These are phyloP conservation scores for Pseudogymnoascus destructans DNA, from an alignment of 2,329 filamentous ascomycete species.

Conservation along the genomic window DNA sequence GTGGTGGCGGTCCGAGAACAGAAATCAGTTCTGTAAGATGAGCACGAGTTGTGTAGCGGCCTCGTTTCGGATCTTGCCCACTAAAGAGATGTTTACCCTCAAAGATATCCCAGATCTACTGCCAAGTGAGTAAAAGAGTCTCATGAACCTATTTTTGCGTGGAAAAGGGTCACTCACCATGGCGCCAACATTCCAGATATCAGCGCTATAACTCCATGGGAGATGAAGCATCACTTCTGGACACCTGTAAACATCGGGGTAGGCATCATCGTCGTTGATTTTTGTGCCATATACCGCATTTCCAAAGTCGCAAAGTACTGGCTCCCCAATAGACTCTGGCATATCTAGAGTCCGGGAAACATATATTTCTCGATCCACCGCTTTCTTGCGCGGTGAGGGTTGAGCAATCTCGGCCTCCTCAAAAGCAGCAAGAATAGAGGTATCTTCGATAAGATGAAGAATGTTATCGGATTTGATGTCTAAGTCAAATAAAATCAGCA, in stretches of 20 bases:
- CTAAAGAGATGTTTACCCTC: slow-evolving; percentile 16
- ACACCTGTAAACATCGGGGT: slow-evolving; percentile 30
- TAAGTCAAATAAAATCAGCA: slow-evolving; percentile 17
- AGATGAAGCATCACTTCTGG: slow-evolving; percentile 34
- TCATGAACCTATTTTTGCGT: too few species aligned
- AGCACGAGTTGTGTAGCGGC: slow-evolving; percentile 14
- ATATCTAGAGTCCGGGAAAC: slow-evolving; percentile 29
- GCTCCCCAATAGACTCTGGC: slow-evolving; percentile 24
- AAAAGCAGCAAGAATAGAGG: slow-evolving; percentile 28
- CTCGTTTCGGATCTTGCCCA: slow-evolving; percentile 12
- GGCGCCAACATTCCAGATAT: slow-evolving; percentile 21
- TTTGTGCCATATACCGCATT: slow-evolving; percentile 29
- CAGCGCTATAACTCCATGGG: slow-evolving; percentile 17
- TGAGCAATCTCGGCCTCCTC: slow-evolving; percentile 32
- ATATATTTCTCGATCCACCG: slow-evolving; percentile 32
- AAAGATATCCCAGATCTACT: slow-evolving; percentile 16
- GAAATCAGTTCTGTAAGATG: slow-evolving; percentile 18
- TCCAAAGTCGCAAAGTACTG: slow-evolving; percentile 37
- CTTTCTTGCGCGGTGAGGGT: too few species aligned
- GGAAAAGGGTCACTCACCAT: too few species aligned
- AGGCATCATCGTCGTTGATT: slow-evolving; percentile 27
- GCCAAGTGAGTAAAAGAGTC: slow-evolving; percentile 4
- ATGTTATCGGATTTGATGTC: slow-evolving; percentile 36
- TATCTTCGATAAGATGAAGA: slow-evolving; percentile 28
- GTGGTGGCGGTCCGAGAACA: slow-evolving; percentile 15